Evolutionary conservation across 1,139 yeast genomes (phyloP).

Genomic region (Saccharomyces pastorianus): DNA sequence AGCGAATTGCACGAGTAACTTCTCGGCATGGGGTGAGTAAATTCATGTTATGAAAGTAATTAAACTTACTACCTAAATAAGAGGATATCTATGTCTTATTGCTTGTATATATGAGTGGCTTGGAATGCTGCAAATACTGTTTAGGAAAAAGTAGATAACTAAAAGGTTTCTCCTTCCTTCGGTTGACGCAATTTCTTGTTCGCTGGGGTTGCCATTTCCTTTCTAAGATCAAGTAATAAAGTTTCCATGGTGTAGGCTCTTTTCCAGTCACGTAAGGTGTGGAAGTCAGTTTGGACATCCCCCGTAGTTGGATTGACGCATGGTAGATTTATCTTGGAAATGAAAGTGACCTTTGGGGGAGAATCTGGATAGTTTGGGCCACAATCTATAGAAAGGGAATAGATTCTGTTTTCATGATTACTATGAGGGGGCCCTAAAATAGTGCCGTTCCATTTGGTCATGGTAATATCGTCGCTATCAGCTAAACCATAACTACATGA

Average conservation of each 20-base stretch:
- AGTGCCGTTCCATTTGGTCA: conserved; percentile 95
- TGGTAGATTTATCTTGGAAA: conserved; percentile 81
- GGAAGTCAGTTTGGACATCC: conserved; percentile 53
- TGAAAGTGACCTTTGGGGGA: conserved; percentile 76
- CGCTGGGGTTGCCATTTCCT: conserved; percentile 74
- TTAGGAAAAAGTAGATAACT: conserved; percentile 6
- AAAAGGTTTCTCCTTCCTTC: conserved; percentile 72
- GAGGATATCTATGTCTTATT: not conserved
- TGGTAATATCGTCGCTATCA: conserved; percentile 80
- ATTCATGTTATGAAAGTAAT: not conserved
- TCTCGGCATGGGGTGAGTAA: not conserved
- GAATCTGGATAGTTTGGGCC: conserved; percentile 79
- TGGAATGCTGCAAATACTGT: not conserved
- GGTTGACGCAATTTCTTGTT: conserved; percentile 89
- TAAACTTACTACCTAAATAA: not conserved
- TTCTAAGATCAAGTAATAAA: conserved; percentile 75
- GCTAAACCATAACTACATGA: conserved; percentile 90
- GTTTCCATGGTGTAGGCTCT: conserved; percentile 88
- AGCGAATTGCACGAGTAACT: not conserved
- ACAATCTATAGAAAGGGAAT: conserved; percentile 72
- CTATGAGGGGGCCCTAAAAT: conserved; percentile 96
- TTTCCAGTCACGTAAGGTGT: conserved; percentile 76
- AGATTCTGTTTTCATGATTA: conserved; percentile 86
- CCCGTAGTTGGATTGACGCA: conserved; percentile 71
- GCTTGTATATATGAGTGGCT: not conserved